These are phyloP conservation scores for Colletotrichum caudatum DNA, from an alignment of 2,329 filamentous ascomycete genomes.

Conservation along the genomic window DNA sequence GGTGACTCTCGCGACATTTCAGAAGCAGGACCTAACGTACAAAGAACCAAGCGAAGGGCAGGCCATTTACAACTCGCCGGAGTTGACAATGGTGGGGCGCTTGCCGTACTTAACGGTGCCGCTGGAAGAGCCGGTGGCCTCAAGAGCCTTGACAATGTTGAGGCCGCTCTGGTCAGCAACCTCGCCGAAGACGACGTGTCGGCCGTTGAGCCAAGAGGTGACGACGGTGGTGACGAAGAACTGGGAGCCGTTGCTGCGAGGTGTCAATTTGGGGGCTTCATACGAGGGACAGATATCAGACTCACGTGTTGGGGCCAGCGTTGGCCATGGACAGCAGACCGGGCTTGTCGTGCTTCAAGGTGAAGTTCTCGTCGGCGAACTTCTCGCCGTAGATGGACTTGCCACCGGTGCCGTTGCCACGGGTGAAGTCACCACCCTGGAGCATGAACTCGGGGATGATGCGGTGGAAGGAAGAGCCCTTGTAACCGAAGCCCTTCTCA, in stretches of 20 bases:
- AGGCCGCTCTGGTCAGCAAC: slow-evolving; percentile 66
- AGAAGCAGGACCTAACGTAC: slow-evolving; percentile 41
- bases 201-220: slow-evolving; percentile 86
- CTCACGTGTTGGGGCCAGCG: slow-evolving; percentile 91
- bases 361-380: slow-evolving; percentile 95
- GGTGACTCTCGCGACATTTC: slow-evolving; percentile 28
- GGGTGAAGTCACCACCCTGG: slow-evolving; percentile 96
- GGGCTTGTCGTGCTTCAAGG: slow-evolving; percentile 76
- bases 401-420: slow-evolving; percentile 89
- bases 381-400: slow-evolving; percentile 96
- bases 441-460: slow-evolving; percentile 96
- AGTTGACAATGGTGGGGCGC: slow-evolving; percentile 69
- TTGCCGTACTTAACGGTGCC: slow-evolving; percentile 68
- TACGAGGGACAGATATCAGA: background rate
- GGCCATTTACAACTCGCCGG: slow-evolving; percentile 61
- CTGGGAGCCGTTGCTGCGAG: slow-evolving; percentile 90
- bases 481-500: slow-evolving; percentile 86
- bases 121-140: slow-evolving; percentile 68
- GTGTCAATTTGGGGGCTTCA: slow-evolving; percentile 47
- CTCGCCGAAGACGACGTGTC: slow-evolving; percentile 88
- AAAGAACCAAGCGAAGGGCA: slow-evolving; percentile 38
- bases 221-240: slow-evolving; percentile 97
- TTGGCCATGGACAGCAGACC: slow-evolving; percentile 96
- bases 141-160: slow-evolving; percentile 69
- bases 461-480: slow-evolving; percentile 88